Conservation (phyloP, 2,329 filamentous ascomycete genomes). For the Ophiosphaerella herpotricha region DNA sequence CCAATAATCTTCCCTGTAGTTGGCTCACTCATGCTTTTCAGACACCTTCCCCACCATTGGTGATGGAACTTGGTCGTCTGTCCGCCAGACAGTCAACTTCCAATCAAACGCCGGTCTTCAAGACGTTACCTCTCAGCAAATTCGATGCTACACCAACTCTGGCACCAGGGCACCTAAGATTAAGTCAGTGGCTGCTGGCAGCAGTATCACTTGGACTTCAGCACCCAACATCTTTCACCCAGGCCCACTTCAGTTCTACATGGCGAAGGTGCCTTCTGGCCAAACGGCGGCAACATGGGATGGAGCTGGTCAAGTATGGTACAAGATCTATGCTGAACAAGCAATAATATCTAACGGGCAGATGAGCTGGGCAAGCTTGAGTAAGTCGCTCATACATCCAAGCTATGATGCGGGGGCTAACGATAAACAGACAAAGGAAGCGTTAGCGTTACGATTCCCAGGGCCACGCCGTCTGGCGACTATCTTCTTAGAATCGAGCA, state of each 20-base stretch:
- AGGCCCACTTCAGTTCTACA: slow-evolving; percentile 45
- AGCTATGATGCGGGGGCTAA: background rate
- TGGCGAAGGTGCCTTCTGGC: slow-evolving; percentile 42
- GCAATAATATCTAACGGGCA: slow-evolving; percentile 22
- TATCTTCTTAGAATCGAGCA: slow-evolving; percentile 55
- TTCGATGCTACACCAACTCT: slow-evolving; percentile 42
- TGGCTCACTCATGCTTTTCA: slow-evolving; percentile 1
- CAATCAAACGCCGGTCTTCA: slow-evolving; percentile 28
- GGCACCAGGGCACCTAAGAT: slow-evolving; percentile 17
- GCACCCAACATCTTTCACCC: slow-evolving; percentile 39
- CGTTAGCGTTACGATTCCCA: slow-evolving; percentile 46
- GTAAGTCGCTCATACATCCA: slow-evolving; percentile 10
- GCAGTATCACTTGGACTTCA: slow-evolving; percentile 39
- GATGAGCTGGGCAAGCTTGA: slow-evolving; percentile 33
- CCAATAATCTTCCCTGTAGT: background rate
- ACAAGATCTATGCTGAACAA: slow-evolving; percentile 41
- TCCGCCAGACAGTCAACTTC: slow-evolving; percentile 40
- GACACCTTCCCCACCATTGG: slow-evolving; percentile 34
- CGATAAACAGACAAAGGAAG: slow-evolving; percentile 13
- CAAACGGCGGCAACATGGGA: slow-evolving; percentile 35
- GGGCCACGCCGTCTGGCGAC: slow-evolving; percentile 47
- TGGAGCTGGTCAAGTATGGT: slow-evolving; percentile 43
- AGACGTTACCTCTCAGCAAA: slow-evolving; percentile 35
- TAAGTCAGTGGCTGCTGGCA: slow-evolving; percentile 35
- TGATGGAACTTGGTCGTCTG: slow-evolving; percentile 36